phyloP scores from a whole-genome alignment of 305 asterid species.

The Fraxinus latifolia region DNA sequence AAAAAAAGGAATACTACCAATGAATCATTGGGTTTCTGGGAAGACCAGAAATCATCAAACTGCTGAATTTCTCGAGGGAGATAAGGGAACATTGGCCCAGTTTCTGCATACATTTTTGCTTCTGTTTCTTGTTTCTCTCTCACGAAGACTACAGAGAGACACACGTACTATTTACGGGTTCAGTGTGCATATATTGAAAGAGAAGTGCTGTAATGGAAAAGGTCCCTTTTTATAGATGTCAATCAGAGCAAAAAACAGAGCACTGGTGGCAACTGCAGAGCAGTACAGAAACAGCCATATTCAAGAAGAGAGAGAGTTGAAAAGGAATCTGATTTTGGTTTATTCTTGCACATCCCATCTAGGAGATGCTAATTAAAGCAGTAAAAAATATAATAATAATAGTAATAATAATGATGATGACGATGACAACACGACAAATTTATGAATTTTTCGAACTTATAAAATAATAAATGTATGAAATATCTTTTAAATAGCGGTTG shows the following conservation, averaged over 20 bases:
- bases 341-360: slow-evolving; percentile 26
- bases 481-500: not conserved
- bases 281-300: slow-evolving; percentile 21
- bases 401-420: no score
- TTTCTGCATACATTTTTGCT: slow-evolving; percentile 65
- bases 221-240: slow-evolving; percentile 48
- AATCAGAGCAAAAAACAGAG: slow-evolving; percentile 35
- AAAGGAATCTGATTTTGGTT: slow-evolving; percentile 52
- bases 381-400: not conserved
- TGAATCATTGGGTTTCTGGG: slow-evolving; percentile 52
- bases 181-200: slow-evolving; percentile 22
- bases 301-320: slow-evolving; percentile 21
- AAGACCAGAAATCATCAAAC: slow-evolving; percentile 53
- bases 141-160: not conserved
- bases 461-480: not conserved
- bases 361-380: not conserved
- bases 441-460: not conserved
- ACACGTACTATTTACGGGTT: not conserved
- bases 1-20: slow-evolving; percentile 36
- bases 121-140: slow-evolving; percentile 18
- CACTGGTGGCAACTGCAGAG: slow-evolving; percentile 25
- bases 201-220: slow-evolving; percentile 31
- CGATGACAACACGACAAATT: not conserved
- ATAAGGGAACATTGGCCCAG: slow-evolving; percentile 61
- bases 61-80: slow-evolving; percentile 60